Evolutionary conservation across 768 basidiomycete genomes (phyloP), one percentile per base, ranked within the genome.

Genomic region (Zangia roseola): DNA sequence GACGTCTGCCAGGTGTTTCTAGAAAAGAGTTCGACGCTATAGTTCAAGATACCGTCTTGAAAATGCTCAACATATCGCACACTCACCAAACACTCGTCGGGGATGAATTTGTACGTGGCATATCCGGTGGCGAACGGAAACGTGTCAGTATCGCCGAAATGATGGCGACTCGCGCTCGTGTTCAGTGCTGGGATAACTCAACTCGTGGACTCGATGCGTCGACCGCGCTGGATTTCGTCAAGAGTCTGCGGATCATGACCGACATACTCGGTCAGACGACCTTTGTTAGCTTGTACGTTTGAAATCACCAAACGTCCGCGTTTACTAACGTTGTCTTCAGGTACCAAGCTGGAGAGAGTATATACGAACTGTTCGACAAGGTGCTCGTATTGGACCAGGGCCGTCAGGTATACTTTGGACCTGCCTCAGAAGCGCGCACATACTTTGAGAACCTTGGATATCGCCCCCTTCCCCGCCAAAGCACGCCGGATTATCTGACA

Each of bases 171-270:
- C 82, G 88, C 43, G 88, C 88, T 10, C 83, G 84, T 30, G 79
- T 91, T 7, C 84, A 91, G 56, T 83, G 82, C 54, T 91, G 88
- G 85, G 88, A 92, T 63, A 91, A 88, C 28, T 84, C 85, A 0
- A 92, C 90, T 3, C 75, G 86, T 41, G 88, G 90, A 16, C 71
- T 91, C 42, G 88, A 91, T 54, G 89, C 91, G 0, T 90, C 89
- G 3, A 94, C 92, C 7, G 92, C 92, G 2, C 74, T 93, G 40
- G 93, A 95, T 61, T 94, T 90, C 57, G 81, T 80, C 47, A 88
- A 82, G 67, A 83, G 83, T 35, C 69, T 95, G 45, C 78, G 91
- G 16, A 73, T 91, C 30, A 82, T 90, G 76, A 93, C 93, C 16
- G 91, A 95, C 60, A 70, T 91, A n/a, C 75, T 86, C 16, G 81